phyloP scores from a whole-genome alignment of 2,329 filamentous ascomycete species.

The Akanthomyces dipterigenus region DNA sequence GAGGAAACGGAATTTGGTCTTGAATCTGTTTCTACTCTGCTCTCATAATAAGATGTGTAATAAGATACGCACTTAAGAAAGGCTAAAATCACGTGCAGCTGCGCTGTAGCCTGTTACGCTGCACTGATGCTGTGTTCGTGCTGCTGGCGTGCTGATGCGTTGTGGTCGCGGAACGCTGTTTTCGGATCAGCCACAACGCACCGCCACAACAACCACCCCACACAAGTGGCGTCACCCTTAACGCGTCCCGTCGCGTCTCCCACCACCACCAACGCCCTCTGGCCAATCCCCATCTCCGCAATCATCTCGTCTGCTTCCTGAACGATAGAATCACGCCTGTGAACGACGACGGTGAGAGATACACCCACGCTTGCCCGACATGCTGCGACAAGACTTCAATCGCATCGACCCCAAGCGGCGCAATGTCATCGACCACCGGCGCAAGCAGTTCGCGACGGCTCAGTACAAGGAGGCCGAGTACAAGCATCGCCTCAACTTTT shows the following conservation, averaged over 20 bases:
- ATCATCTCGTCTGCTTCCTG: not conserved
- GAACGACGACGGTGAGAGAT: not conserved
- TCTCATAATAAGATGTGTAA: too few relatives aligned
- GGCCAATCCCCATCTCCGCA: slow-evolving; percentile 1
- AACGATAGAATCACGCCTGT: not conserved
- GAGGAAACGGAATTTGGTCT: too few relatives aligned
- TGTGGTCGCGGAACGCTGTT: slow-evolving; percentile 1
- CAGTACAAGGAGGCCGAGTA: slow-evolving; percentile 74
- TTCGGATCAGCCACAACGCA: not conserved
- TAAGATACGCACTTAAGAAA: too few relatives aligned
- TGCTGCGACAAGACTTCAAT: slow-evolving; percentile 46
- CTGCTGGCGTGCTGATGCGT: not conserved
- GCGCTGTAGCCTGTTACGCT: too few relatives aligned
- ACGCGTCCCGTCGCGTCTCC: slow-evolving; percentile 31
- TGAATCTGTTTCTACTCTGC: too few relatives aligned
- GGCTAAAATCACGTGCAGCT: not conserved
- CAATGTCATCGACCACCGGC: slow-evolving; percentile 69
- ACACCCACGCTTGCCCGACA: slow-evolving; percentile 20
- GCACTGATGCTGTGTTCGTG: not conserved
- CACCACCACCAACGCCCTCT: slow-evolving; percentile 7
- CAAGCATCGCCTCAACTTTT: slow-evolving; percentile 85
- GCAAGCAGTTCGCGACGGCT: slow-evolving; percentile 76
- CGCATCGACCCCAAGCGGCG: slow-evolving; percentile 66
- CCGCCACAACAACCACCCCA: not conserved
- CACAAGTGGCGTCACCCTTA: slow-evolving; percentile 14